phyloP scores from a whole-genome alignment of 2,329 filamentous ascomycete genomes.

The Alternaria conjuncta region DNA sequence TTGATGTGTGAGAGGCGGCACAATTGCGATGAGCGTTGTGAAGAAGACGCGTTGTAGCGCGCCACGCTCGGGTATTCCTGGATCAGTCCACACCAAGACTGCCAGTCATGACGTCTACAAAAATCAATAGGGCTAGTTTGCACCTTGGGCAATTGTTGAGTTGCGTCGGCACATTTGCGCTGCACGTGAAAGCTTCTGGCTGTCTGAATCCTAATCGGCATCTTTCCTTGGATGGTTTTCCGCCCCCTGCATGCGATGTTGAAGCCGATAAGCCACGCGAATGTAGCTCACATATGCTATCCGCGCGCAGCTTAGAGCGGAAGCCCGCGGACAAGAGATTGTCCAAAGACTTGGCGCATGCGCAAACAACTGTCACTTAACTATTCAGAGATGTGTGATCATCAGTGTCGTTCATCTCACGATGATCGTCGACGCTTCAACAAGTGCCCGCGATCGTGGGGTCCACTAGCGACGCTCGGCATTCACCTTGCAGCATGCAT shows the following conservation, averaged over 20 bases:
- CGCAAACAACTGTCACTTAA: background rate
- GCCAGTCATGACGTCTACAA: slow-evolving; percentile 24
- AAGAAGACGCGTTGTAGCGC: slow-evolving; percentile 11
- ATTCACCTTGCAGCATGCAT: background rate
- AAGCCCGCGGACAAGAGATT: background rate
- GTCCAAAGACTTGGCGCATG: background rate
- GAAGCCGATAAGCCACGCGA: background rate
- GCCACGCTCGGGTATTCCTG: slow-evolving; percentile 17
- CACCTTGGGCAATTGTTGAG: background rate
- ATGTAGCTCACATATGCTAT: background rate
- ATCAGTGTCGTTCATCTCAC: background rate
- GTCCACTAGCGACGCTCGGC: slow-evolving; percentile 1
- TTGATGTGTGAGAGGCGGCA: background rate
- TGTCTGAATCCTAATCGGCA: background rate
- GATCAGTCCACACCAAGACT: slow-evolving; percentile 5
- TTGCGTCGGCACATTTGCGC: background rate
- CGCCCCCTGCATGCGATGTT: background rate
- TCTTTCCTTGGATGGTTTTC: background rate
- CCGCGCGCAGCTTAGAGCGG: background rate
- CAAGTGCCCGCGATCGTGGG: background rate
- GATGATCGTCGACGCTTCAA: background rate
- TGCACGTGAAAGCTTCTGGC: slow-evolving; percentile 6
- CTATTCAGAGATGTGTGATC: background rate
- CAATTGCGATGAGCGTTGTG: slow-evolving; percentile 4
- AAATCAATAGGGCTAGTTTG: slow-evolving; percentile 9